Evolutionary conservation across 192 early-diverging fungal species (phyloP), one percentile per base, ranked within the genome.

Genomic region (Gorgonomyces haynaldii): DNA sequence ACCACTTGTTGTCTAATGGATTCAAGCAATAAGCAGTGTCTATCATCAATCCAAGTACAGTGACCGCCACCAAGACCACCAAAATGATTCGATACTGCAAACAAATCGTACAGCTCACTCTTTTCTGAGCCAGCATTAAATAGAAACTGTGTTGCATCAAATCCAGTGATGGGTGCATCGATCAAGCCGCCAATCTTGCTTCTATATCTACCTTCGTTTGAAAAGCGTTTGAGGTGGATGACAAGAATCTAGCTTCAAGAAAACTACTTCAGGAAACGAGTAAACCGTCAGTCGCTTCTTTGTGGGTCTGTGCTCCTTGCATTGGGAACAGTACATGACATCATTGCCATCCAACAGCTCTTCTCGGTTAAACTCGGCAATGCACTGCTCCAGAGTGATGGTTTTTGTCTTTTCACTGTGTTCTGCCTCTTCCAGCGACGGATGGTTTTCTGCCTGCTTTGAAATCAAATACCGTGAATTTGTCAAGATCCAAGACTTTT

Each of bases 271-370:
- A 7, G 87, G 85, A 29, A 81, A 62, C 6, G 68, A 72, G 81
- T 83, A 89, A 31, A 89, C 57, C 39, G 87, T 83, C 17, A 89
- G 67, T 50, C 83, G 81, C 57, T 89, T 89, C 42, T 78, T 83
- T 9, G 79, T 86, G 23, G 65, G 58, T 48, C 74, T 75, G 51
- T 89, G 87, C 52, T 81, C 65, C 46, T 84, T 76, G 51, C 87
- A 89, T 15, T 65, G 60, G 28, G 77, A 69, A 53, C 87, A 89
- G 60, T 84, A 89, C 84, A 82, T 85, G 4, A 67, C 70, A 53
- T 89, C 82, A 8, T 81, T 76, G 22, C 79, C 82, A 16, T 76
- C 74, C 7, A 89, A 69, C 25, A 79, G 54, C 57, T 89, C 87
- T 51, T 85, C 72, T 31, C 74, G 72, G 25, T 65, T 79, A 53